Conservation (phyloP, 495 filamentous ascomycete species). For the Annulohypoxylon maeteangense region DNA sequence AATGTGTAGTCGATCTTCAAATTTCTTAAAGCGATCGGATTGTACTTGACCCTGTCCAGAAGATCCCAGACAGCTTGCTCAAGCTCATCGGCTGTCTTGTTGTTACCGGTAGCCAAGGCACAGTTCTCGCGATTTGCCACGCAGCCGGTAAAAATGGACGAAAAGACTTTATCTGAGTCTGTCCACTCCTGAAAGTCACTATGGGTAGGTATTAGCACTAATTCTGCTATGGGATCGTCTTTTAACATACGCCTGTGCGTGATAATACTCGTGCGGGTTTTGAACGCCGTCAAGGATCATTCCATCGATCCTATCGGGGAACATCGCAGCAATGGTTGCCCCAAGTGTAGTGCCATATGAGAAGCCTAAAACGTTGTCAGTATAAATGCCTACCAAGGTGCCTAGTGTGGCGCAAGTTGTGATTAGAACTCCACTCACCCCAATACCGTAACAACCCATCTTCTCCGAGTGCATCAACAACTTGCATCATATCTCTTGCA, state of each 20-base stretch:
- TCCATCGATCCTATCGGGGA: slow-evolving; percentile 57
- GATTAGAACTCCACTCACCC: slow-evolving; percentile 46
- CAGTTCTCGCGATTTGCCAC: slow-evolving; percentile 45
- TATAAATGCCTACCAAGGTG: background rate
- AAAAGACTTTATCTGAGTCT: slow-evolving; percentile 49
- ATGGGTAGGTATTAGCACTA: background rate
- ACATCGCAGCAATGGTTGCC: slow-evolving; percentile 56
- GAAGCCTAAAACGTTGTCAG: slow-evolving; percentile 44
- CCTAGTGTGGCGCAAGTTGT: background rate
- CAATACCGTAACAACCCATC: slow-evolving; percentile 59
- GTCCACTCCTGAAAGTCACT: slow-evolving; percentile 46
- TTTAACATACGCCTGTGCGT: slow-evolving; percentile 33
- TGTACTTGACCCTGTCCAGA: slow-evolving; percentile 44
- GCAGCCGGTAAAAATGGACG: slow-evolving; percentile 47
- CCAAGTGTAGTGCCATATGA: slow-evolving; percentile 59
- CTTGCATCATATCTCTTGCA: slow-evolving; percentile 56
- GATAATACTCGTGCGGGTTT: slow-evolving; percentile 55
- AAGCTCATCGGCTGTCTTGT: slow-evolving; percentile 50
- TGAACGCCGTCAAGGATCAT: slow-evolving; percentile 57
- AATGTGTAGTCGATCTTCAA: slow-evolving; percentile 43
- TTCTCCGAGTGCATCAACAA: slow-evolving; percentile 55
- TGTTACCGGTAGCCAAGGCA: slow-evolving; percentile 40
- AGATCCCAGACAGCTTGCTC: slow-evolving; percentile 47
- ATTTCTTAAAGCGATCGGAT: slow-evolving; percentile 37
- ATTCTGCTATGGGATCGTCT: background rate